A percentile compares a stretch with the other conserved stretches of the same genome.
Conservation (phyloP, 2,329 filamentous ascomycete genomes). For the Fusarium dlaminii region DNA sequence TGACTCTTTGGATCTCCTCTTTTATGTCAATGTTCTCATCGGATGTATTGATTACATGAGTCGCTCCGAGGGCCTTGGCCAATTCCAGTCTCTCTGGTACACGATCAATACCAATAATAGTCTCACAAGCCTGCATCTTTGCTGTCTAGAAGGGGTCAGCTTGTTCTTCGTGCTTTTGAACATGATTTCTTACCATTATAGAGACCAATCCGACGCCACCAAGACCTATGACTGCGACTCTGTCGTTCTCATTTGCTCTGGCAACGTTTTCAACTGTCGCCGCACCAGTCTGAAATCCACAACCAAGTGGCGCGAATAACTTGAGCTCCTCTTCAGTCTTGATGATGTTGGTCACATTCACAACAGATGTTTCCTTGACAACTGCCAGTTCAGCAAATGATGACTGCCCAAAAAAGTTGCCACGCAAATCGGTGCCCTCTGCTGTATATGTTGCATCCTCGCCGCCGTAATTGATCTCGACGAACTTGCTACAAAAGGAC, state of each 20-base stretch:
- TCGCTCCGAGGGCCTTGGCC: neutral
- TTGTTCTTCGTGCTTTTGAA: rapidly evolving
- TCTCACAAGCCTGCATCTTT: neutral
- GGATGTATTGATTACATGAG: neutral
- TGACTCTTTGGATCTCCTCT: neutral
- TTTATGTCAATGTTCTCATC: neutral
- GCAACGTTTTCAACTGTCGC: neutral
- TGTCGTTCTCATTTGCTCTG: neutral
- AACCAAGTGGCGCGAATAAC: neutral
- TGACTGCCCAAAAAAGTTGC: neutral
- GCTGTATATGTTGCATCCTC: neutral
- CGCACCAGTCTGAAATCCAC: neutral
- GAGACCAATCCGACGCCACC: constrained; percentile 1
- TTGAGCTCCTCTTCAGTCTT: neutral
- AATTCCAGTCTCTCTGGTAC: neutral
- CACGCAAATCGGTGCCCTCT: neutral
- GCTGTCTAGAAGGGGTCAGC: neutral
- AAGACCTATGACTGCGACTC: neutral
- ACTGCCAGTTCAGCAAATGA: neutral
- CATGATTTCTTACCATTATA: neutral
- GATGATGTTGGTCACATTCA: neutral
- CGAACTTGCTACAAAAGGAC: neutral
- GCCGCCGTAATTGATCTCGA: neutral
- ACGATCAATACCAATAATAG: neutral
- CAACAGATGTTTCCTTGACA: neutral